phyloP scores from a whole-genome alignment of 306 rosid genomes.

The Potentilla sterilis region DNA sequence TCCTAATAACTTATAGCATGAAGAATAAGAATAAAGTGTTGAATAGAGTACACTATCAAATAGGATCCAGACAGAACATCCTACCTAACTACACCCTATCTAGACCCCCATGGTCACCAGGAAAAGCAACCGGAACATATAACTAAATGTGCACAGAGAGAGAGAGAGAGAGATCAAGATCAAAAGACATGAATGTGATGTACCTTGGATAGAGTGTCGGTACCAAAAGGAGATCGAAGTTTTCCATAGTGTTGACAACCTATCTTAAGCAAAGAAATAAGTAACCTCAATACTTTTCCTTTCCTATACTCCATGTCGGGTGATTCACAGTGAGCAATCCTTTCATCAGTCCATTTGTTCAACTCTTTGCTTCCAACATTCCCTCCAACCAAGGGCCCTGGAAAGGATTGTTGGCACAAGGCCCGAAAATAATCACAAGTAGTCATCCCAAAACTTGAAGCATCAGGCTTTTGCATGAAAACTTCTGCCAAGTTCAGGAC shows the following conservation, averaged over 20 bases:
- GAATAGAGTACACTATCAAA: slow-evolving; percentile 1
- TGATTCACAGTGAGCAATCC: slow-evolving; percentile 59
- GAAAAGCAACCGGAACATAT: slow-evolving; percentile 1
- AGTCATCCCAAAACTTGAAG: slow-evolving; percentile 42
- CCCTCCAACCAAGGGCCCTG: slow-evolving; percentile 95
- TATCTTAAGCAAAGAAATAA: slow-evolving; percentile 86
- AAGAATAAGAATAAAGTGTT: not conserved
- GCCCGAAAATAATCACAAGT: slow-evolving; percentile 59
- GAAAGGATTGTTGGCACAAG: slow-evolving; percentile 80
- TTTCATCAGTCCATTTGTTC: slow-evolving; percentile 86
- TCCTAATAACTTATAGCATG: slow-evolving; percentile 1
- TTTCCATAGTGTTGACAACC: slow-evolving; percentile 90
- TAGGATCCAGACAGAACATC: not conserved
- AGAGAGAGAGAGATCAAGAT: not conserved
- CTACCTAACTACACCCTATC: not conserved
- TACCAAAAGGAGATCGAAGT: slow-evolving; percentile 87
- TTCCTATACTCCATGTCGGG: slow-evolving; percentile 63
- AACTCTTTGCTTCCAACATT: slow-evolving; percentile 86
- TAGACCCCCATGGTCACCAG: not conserved
- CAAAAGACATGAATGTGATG: slow-evolving; percentile 25
- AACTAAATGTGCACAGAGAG: not conserved
- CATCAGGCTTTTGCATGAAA: slow-evolving; percentile 42
- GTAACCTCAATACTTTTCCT: slow-evolving; percentile 71
- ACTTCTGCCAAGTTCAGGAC: slow-evolving; percentile 77
- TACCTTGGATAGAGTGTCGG: slow-evolving; percentile 61